A percentile compares a stretch with the other conserved stretches of the same genome.
Evolutionary conservation across 768 basidiomycete species (phyloP).

Genomic region (Boletus rufocinnamomeus): DNA sequence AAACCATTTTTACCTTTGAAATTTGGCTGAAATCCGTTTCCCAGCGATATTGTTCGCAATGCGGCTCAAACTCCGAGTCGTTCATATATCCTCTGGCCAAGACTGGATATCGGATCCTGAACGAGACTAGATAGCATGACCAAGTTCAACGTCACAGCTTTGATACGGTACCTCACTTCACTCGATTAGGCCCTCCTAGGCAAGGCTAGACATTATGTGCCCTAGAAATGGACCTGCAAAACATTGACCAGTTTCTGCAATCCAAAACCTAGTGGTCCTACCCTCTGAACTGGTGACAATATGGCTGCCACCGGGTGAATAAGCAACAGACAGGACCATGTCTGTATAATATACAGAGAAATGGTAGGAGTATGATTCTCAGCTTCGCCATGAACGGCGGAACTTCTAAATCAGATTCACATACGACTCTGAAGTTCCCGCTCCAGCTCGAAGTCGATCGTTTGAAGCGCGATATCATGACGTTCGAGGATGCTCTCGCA

Average conservation of each 20-base stretch:
- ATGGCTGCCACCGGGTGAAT: too few species aligned
- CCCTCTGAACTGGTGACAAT: too few species aligned
- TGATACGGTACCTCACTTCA: too few species aligned
- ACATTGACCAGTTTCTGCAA: too few species aligned
- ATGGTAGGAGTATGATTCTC: slow-evolving; percentile 65
- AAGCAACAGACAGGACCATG: too few species aligned
- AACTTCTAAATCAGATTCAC: slow-evolving; percentile 75
- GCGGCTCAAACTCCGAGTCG: neutral
- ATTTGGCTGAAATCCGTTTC: neutral
- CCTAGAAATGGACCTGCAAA: too few species aligned
- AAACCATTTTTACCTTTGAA: neutral
- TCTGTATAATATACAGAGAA: too few species aligned
- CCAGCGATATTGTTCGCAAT: neutral
- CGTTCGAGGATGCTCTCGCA: slow-evolving; percentile 76
- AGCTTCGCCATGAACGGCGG: slow-evolving; percentile 61
- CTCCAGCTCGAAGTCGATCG: slow-evolving; percentile 89
- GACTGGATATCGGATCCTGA: neutral
- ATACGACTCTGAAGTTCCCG: slow-evolving; percentile 79
- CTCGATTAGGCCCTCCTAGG: too few species aligned
- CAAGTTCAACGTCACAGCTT: neutral
- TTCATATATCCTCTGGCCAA: too few species aligned
- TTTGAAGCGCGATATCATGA: slow-evolving; percentile 78
- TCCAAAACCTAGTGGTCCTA: too few species aligned
- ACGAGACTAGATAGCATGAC: neutral
- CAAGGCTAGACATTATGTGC: too few species aligned